These are phyloP conservation scores for Komagataella pseudopastoris DNA, from an alignment of 805 yeast species.

Conservation along the genomic window DNA sequence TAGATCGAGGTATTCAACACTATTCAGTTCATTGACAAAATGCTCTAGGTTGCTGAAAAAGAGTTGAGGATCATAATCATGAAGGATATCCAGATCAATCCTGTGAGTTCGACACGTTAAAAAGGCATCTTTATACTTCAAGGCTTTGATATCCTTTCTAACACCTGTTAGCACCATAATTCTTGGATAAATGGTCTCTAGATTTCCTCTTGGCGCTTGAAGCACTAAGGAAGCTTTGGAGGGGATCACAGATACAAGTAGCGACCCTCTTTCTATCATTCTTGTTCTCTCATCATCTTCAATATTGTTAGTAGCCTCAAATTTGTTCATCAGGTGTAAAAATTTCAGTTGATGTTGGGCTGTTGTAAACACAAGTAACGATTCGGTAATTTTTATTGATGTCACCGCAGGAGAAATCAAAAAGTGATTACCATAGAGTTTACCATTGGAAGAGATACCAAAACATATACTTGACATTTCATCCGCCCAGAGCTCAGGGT, in stretches of 20 bases:
- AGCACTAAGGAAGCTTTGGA: constrained; percentile 69
- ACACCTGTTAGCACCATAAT: constrained; percentile 82
- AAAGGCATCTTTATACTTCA: constrained; percentile 62
- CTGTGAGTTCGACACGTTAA: constrained; percentile 79
- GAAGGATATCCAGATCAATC: constrained; percentile 77
- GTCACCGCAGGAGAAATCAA: constrained; percentile 67
- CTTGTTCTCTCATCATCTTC: constrained; percentile 56
- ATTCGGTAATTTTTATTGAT: constrained; percentile 60
- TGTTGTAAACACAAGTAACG: constrained; percentile 70
- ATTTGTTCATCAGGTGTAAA: constrained; percentile 39
- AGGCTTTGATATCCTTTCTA: constrained; percentile 46
- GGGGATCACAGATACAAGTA: constrained; percentile 73
- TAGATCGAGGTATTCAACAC: constrained; percentile 69
- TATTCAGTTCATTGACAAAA: constrained; percentile 58
- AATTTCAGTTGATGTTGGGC: constrained; percentile 78
- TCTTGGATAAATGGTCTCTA: constrained; percentile 89
- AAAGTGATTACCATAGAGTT: constrained; percentile 47
- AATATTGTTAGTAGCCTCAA: constrained; percentile 6
- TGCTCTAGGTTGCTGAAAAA: constrained; percentile 50
- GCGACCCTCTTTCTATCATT: constrained; percentile 82
- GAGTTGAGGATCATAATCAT: constrained; percentile 70
- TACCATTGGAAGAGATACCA: constrained; percentile 70
- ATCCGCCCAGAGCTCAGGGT: constrained; percentile 10
- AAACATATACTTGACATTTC: constrained; percentile 28
- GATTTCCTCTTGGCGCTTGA: constrained; percentile 93